Base-by-base conservation (phyloP, 1,139 yeast species). In the Sugiyamaella sp. region DNA sequence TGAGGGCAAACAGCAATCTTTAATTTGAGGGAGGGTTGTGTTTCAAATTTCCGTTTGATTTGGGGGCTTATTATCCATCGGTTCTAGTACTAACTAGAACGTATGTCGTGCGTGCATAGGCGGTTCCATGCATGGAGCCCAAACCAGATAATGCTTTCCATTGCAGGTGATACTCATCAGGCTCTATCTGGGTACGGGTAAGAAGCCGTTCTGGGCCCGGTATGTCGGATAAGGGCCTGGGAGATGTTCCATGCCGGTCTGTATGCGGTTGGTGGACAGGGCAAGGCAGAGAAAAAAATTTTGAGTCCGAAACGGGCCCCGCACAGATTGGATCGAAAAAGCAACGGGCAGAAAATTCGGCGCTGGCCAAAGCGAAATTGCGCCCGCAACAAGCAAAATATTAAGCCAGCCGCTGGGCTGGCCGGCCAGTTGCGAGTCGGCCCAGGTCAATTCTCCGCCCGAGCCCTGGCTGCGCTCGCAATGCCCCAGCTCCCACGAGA, bases 231-330 rank as follows among this genome's bases (percentile, higher is more conserved):
- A 38, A 19, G 41, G 14, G 39, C 2, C 35, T 35, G 2, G 16
- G 38, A n/a, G 38, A 37, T 37, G 21, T 38, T 12, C 41, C 41
- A 38, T 19, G 41, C 24, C 24, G 4, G 41, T 38, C 35, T 29
- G 14, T 29, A 29, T 29, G 35, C 35, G 35, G 35, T 29, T 29
- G 14, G 14, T 29, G 35, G 14, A 6, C 35, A 29, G 35, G 35
- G 35, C 14, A 29, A 29, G 35, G 35, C 35, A 29, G n/a, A 10
- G 10, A 24, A 24, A 29, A 29, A 29, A 29, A 29, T 8, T 29
- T 29, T n/a, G n/a, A n/a, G n/a, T n/a, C n/a, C n/a, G 35, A 29
- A 29, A 29, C 35, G 35, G 35, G 35, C n/a, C n/a, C n/a, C n/a
- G n/a, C n/a, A n/a, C n/a, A 29, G 29, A 24, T 6, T 10, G 29